A percentile compares a stretch with the other conserved stretches of the same genome.
Conservation (phyloP, 2,329 filamentous ascomycete genomes). For the Pleomassaria siparia region DNA sequence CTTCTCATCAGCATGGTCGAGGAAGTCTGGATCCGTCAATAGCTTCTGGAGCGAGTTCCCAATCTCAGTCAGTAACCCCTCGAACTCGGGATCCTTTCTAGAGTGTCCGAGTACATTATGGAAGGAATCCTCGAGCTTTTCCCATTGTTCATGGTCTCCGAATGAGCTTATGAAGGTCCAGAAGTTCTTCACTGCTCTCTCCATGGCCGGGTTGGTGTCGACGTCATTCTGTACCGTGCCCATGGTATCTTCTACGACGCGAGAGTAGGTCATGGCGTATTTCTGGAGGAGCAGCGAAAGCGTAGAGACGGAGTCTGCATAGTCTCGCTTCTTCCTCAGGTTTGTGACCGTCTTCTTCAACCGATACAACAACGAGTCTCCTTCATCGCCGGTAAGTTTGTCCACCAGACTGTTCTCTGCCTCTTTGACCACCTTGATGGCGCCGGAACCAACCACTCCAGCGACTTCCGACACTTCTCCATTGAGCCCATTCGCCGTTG, state of each 20-base stretch:
- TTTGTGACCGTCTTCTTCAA: constrained; percentile 75
- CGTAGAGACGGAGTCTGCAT: constrained; percentile 81
- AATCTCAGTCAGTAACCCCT: constrained; percentile 72
- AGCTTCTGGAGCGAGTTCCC: constrained; percentile 77
- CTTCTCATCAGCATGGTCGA: constrained; percentile 71
- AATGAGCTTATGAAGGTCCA: constrained; percentile 81
- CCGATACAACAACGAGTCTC: constrained; percentile 70
- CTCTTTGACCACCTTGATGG: constrained; percentile 53
- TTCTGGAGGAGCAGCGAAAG: constrained; percentile 73
- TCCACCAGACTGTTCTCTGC: constrained; percentile 71
- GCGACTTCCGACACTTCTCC: constrained; percentile 47
- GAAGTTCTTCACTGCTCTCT: constrained; percentile 75
- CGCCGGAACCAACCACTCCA: constrained; percentile 49
- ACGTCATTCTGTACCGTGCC: constrained; percentile 70
- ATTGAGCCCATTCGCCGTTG: constrained; percentile 64
- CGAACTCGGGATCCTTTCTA: constrained; percentile 78
- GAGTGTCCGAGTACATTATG: constrained; percentile 72
- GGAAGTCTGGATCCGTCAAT: constrained; percentile 82
- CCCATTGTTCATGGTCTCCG: constrained; percentile 73
- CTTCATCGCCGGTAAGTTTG: constrained; percentile 72
- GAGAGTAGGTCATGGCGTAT: constrained; percentile 77
- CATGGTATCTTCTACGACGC: constrained; percentile 67
- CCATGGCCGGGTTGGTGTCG: constrained; percentile 71
- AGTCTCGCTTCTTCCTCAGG: constrained; percentile 75
- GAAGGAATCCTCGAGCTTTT: constrained; percentile 69